These are phyloP conservation scores for Salix koriyanagi DNA, from an alignment of 345 rosid species.

Conservation along the genomic window DNA sequence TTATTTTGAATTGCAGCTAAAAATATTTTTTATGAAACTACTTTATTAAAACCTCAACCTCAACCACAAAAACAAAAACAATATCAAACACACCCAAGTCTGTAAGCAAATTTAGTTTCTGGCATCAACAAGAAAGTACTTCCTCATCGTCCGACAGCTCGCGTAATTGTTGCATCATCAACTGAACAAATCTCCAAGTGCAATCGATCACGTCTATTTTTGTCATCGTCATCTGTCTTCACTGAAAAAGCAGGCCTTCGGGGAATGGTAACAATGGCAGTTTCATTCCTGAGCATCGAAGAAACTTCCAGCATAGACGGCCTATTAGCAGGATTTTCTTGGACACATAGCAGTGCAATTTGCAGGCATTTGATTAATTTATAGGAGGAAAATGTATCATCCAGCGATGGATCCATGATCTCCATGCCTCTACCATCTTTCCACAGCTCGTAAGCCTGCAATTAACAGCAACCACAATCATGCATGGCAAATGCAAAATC, in stretches of 20 bases:
- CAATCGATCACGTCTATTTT: background rate
- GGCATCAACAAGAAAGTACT: no score
- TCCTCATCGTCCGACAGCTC: no score
- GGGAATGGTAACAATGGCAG: constrained; percentile 7
- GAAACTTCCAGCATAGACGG: constrained; percentile 33
- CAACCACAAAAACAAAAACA: no score
- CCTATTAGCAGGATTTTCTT: constrained; percentile 24
- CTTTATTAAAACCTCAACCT: no score
- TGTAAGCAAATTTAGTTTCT: no score
- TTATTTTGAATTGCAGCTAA: no score
- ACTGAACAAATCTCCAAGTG: no score
- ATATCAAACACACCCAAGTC: no score
- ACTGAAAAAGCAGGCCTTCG: constrained; percentile 34
- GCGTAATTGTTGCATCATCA: no score
- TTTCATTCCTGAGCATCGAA: constrained; percentile 21
- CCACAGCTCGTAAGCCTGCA: constrained; percentile 33
- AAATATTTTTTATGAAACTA: no score
- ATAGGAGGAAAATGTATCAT: constrained; percentile 17
- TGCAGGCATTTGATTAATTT: constrained; percentile 30
- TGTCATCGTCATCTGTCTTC: background rate
- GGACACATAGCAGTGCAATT: constrained; percentile 33
- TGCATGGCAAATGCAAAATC: no score
- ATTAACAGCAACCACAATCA: background rate
- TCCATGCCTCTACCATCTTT: constrained; percentile 16
- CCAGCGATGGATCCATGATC: constrained; percentile 27